Evolutionary conservation across 352 stramenopile species (phyloP).

Genomic region (Phytophthora tentaculata): DNA sequence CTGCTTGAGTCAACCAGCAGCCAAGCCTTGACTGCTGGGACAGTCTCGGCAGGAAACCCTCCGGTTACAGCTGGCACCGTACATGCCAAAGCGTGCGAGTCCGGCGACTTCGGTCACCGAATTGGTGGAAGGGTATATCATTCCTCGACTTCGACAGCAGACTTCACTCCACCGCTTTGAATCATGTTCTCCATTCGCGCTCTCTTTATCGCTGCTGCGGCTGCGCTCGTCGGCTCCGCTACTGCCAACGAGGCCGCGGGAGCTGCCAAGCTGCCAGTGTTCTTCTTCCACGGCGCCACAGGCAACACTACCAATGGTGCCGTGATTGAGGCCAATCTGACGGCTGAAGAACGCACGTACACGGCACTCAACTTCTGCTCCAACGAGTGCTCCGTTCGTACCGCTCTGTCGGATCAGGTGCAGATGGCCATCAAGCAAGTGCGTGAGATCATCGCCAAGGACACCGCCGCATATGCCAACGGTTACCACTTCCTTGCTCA

Average conservation of each 20-base stretch:
- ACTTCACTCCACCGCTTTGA: slow-evolving; percentile 10
- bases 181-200: slow-evolving; percentile 27
- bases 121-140: not conserved
- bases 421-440: slow-evolving; percentile 56
- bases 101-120: not conserved
- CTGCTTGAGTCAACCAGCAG: no score
- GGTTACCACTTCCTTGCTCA: slow-evolving; percentile 64
- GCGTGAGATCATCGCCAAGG: slow-evolving; percentile 32
- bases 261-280: slow-evolving; percentile 42
- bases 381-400: slow-evolving; percentile 44
- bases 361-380: slow-evolving; percentile 53
- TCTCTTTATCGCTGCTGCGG: slow-evolving; percentile 19
- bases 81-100: slow-evolving; percentile 24
- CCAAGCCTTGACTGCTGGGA: slow-evolving; percentile 31
- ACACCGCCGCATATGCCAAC: slow-evolving; percentile 38
- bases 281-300: slow-evolving; percentile 63
- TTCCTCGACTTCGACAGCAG: slow-evolving; percentile 27
- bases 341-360: slow-evolving; percentile 43
- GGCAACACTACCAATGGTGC: slow-evolving; percentile 37
- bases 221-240: slow-evolving; percentile 22
- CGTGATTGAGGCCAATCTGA: slow-evolving; percentile 45
- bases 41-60: slow-evolving; percentile 20
- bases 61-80: slow-evolving; percentile 1
- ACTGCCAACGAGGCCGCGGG: slow-evolving; percentile 32
- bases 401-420: slow-evolving; percentile 43